Percentiles rank a stretch among this genome's conserved stretches.
These are phyloP conservation scores for Monsonia emarginata DNA, from an alignment of 441 rosid species.

Conservation along the genomic window DNA sequence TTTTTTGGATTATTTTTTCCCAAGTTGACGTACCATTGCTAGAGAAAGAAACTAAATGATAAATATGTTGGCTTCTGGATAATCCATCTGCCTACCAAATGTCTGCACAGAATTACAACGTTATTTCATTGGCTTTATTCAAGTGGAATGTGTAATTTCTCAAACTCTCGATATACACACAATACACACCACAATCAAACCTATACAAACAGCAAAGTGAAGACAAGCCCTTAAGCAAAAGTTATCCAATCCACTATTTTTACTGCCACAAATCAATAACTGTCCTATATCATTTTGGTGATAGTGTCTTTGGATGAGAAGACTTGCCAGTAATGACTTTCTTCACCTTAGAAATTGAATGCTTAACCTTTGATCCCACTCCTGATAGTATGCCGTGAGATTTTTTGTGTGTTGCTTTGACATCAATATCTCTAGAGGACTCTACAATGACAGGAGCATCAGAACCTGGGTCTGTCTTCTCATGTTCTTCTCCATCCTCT, in stretches of 20 bases:
- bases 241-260: neutral
- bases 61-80: neutral
- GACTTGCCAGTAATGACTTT: constrained; percentile 82
- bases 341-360: constrained; percentile 82
- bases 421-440: constrained; percentile 43
- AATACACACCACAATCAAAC: constrained; percentile 16
- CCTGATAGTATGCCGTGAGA: constrained; percentile 70
- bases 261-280: neutral
- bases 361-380: constrained; percentile 82
- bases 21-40: neutral
- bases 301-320: constrained; percentile 52
- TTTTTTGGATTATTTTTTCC: neutral
- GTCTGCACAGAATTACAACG: neutral
- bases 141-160: neutral
- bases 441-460: constrained; percentile 60
- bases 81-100: neutral
- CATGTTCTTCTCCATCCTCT: constrained; percentile 41
- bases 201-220: neutral
- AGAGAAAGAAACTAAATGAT: neutral
- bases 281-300: constrained; percentile 30
- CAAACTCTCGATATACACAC: constrained; percentile 13
- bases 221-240: neutral
- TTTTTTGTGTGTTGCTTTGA: constrained; percentile 53
- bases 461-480: constrained; percentile 40
- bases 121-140: constrained; percentile 3